Evolutionary conservation across 2,329 filamentous ascomycete species (phyloP).

Genomic region (Paraconiothyrium brasiliense): DNA sequence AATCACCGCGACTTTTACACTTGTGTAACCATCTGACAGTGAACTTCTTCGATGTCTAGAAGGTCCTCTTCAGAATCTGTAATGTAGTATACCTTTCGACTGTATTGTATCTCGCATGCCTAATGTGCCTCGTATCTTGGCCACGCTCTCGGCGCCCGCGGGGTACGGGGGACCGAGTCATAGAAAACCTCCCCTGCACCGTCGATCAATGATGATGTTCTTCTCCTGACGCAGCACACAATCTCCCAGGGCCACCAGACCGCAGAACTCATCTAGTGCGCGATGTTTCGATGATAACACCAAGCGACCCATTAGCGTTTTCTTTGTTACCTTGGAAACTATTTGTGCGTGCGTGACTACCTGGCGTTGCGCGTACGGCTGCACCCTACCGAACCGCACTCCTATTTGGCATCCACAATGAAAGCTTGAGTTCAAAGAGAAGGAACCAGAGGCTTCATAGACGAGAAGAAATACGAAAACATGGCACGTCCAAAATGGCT

Average conservation of each 20-base stretch:
- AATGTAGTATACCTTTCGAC: background rate
- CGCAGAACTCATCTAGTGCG: background rate
- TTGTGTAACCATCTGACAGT: background rate
- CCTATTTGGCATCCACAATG: background rate
- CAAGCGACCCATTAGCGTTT: background rate
- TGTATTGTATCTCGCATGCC: background rate
- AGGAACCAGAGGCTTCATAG: background rate
- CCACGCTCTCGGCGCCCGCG: slow-evolving; percentile 2
- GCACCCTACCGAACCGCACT: background rate
- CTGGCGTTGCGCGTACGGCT: background rate
- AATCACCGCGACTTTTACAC: background rate
- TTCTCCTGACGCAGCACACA: background rate
- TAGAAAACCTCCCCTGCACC: background rate
- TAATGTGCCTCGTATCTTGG: background rate
- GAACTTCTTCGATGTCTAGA: background rate
- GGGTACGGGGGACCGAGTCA: slow-evolving; percentile 1
- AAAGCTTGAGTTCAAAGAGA: background rate
- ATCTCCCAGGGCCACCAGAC: background rate
- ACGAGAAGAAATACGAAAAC: background rate
- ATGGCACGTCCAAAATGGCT: slow-evolving; percentile 39
- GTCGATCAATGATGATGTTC: background rate
- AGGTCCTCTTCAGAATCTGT: background rate
- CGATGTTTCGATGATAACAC: background rate
- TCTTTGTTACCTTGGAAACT: background rate
- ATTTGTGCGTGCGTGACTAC: background rate